A percentile compares a stretch with the other conserved stretches of the same genome.
Conservation (phyloP, 805 yeast genomes). For the Tanozyma kutaoensis region DNA sequence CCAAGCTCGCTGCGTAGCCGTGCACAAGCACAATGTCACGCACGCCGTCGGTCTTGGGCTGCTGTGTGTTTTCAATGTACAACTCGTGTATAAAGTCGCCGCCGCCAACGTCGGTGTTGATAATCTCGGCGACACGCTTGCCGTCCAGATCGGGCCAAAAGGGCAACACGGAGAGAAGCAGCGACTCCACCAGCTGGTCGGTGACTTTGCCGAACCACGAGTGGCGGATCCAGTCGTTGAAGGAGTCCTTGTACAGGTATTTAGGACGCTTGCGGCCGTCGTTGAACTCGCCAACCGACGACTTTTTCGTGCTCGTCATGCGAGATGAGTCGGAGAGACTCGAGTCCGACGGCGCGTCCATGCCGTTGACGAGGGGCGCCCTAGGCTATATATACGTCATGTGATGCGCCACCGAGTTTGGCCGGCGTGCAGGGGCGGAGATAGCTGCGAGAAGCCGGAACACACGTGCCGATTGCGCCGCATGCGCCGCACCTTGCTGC, state of each 20-base stretch:
- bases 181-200: constrained; percentile 17
- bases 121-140: constrained; percentile 29
- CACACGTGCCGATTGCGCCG: constrained; percentile 4
- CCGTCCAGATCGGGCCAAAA: constrained; percentile 43
- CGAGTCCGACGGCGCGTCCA: neutral
- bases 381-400: neutral
- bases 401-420: neutral
- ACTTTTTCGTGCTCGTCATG: constrained; percentile 1
- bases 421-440: too few species aligned
- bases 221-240: constrained; percentile 11
- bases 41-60: constrained; percentile 2
- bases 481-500: neutral
- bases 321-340: constrained; percentile 1
- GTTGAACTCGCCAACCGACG: constrained; percentile 8
- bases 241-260: constrained; percentile 8
- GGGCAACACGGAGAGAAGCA: constrained; percentile 43
- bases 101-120: constrained; percentile 42
- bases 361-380: neutral
- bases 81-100: constrained; percentile 68
- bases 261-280: constrained; percentile 8
- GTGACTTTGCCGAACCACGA: constrained; percentile 1
- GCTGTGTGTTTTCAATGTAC: constrained; percentile 32
- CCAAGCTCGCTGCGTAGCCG: constrained; percentile 90
- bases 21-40: constrained; percentile 66
- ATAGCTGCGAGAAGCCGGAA: too few species aligned